These are phyloP conservation scores for Saccharomyces hybrid DNA, from an alignment of 1,139 yeast genomes.

Conservation along the genomic window DNA sequence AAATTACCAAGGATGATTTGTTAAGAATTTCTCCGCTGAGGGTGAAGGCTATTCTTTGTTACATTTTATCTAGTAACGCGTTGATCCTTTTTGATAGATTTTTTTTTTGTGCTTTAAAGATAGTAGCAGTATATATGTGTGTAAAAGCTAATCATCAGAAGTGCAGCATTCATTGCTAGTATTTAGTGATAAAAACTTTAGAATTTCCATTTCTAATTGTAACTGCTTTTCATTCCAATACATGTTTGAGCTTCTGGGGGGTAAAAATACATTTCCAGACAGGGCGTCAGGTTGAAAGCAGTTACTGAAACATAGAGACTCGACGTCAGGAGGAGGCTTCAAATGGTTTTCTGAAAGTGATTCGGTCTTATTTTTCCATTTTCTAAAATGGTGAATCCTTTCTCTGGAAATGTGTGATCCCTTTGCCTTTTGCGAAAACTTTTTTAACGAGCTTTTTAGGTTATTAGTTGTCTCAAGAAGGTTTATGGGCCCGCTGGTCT, in stretches of 20 bases:
- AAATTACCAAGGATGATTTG: conserved; percentile 5
- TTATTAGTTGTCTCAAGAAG: not conserved
- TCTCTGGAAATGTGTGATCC: not conserved
- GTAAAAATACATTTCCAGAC: not conserved
- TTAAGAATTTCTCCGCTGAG: not conserved
- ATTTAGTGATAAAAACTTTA: not conserved
- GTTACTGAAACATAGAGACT: not conserved
- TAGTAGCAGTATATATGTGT: not conserved
- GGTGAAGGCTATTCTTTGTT: not conserved
- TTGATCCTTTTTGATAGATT: not conserved
- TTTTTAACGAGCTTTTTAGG: not conserved
- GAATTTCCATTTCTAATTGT: not conserved
- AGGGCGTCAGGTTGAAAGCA: not conserved
- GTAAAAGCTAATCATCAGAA: not conserved
- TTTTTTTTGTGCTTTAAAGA: not conserved
- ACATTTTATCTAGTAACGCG: not conserved
- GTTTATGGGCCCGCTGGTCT: not conserved
- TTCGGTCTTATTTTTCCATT: not conserved
- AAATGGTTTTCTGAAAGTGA: not conserved
- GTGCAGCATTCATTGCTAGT: not conserved
- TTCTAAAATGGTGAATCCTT: not conserved
- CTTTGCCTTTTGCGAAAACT: not conserved
- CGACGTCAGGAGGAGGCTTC: not conserved
- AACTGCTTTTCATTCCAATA: not conserved
- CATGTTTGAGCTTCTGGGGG: not conserved